phyloP scores from a whole-genome alignment of 257 asterid genomes.

The Nicotiana sylvestris region DNA sequence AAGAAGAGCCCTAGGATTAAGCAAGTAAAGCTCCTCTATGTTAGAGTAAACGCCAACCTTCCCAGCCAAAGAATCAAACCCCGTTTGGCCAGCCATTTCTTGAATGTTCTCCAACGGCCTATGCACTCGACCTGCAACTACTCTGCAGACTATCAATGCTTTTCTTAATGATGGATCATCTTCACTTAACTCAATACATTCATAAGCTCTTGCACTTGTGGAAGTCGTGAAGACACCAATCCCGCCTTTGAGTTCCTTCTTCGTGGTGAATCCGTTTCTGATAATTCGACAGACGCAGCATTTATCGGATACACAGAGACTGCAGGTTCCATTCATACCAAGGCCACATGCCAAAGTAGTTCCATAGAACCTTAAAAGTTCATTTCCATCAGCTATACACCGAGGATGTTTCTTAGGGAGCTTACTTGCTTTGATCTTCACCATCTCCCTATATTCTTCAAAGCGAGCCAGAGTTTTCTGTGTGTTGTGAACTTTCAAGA shows the following conservation, averaged over 20 bases:
- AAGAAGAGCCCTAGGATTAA: conserved; percentile 75
- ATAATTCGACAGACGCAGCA: conserved; percentile 75
- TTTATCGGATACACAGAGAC: conserved; percentile 61
- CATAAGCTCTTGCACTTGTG: conserved; percentile 81
- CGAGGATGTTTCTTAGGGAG: conserved; percentile 86
- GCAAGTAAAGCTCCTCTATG: conserved; percentile 93
- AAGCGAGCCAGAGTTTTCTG: conserved; percentile 64
- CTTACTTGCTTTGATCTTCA: conserved; percentile 63
- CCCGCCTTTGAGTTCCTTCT: conserved; percentile 48
- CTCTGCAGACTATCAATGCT: conserved; percentile 83
- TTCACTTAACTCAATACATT: conserved; percentile 35
- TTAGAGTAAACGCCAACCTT: conserved; percentile 82
- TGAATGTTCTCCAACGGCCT: conserved; percentile 72
- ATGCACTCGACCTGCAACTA: conserved; percentile 91
- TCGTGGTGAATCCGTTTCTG: conserved; percentile 59
- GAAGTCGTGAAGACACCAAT: conserved; percentile 85
- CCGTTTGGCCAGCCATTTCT: conserved; percentile 62
- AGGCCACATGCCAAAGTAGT: conserved; percentile 70
- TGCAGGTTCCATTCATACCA: conserved; percentile 60
- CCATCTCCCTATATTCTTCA: conserved; percentile 73
- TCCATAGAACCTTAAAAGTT: conserved; percentile 71
- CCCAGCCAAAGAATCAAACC: conserved; percentile 87
- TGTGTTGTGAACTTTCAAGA: conserved; percentile 71
- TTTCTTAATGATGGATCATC: conserved; percentile 36
- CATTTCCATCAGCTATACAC: conserved; percentile 89